Evolutionary conservation across 768 basidiomycete genomes (phyloP).

Genomic region (Suillus placidus): DNA sequence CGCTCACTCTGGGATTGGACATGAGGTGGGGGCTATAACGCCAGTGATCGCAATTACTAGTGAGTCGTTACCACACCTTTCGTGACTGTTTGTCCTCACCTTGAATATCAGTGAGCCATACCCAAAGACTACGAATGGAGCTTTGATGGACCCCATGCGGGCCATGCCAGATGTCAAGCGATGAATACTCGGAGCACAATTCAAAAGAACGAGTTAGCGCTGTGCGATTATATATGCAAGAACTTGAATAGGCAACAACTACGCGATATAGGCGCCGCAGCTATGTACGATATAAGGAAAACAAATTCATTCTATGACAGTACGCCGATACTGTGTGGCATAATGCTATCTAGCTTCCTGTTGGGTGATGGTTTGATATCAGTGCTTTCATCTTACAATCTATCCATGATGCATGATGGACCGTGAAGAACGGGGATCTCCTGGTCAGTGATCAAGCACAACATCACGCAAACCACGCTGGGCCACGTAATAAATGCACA

Average conservation of each 20-base stretch:
- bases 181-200: not conserved
- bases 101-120: constrained; percentile 95
- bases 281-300: constrained; percentile 1
- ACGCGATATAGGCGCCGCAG: not conserved
- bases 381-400: not conserved
- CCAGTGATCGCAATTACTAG: not conserved
- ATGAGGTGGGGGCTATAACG: constrained; percentile 77
- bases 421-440: not conserved
- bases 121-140: constrained; percentile 78
- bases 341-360: not conserved
- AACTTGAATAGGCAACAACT: not conserved
- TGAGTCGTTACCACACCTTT: not conserved
- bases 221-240: constrained; percentile 3
- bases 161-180: not conserved
- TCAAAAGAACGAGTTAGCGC: not conserved
- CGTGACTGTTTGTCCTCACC: constrained; percentile 41
- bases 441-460: not conserved
- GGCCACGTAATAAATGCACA: not conserved
- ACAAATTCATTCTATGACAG: not conserved
- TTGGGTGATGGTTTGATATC: not conserved
- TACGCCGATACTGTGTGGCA: not conserved
- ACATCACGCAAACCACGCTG: not conserved
- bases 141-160: constrained; percentile 1
- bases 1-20: constrained; percentile 63
- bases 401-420: not conserved